Evolutionary conservation across 345 rosid species (phyloP).

Genomic region (Moringa oleifera): DNA sequence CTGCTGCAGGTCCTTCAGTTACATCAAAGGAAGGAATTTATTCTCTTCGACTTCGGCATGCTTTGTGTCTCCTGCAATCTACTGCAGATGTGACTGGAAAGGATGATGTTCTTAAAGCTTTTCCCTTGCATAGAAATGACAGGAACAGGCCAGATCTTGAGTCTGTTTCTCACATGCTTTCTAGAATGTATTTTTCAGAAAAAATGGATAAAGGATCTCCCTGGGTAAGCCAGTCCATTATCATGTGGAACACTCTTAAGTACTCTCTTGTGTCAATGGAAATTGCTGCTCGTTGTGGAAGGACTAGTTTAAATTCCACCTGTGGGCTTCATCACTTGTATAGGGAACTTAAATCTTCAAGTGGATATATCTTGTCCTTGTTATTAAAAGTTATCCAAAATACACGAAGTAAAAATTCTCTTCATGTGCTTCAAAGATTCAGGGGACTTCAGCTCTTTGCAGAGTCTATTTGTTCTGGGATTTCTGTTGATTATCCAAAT

Average conservation of each 20-base stretch:
- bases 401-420: constrained; percentile 44
- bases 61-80: constrained; percentile 52
- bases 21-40: constrained; percentile 22
- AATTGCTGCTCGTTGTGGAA: constrained; percentile 65
- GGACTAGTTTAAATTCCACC: constrained; percentile 42
- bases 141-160: constrained; percentile 42
- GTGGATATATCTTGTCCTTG: constrained; percentile 63
- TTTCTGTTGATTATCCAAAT: constrained; percentile 34
- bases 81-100: constrained; percentile 54
- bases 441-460: constrained; percentile 75
- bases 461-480: constrained; percentile 64
- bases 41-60: constrained; percentile 50
- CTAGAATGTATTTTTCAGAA: constrained; percentile 45
- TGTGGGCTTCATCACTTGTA: constrained; percentile 44
- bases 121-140: constrained; percentile 39
- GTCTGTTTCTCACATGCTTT: constrained; percentile 41
- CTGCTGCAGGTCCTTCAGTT: constrained; percentile 15
- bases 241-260: constrained; percentile 93
- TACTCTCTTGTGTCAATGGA: constrained; percentile 81
- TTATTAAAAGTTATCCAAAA: constrained; percentile 60
- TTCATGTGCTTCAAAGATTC: constrained; percentile 79
- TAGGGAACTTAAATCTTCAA: constrained; percentile 66
- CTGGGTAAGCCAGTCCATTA: constrained; percentile 43
- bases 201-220: constrained; percentile 39
- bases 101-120: constrained; percentile 34